These are phyloP conservation scores for Xylariaceae sp. DNA, from an alignment of 2,329 filamentous ascomycete genomes.

Conservation along the genomic window DNA sequence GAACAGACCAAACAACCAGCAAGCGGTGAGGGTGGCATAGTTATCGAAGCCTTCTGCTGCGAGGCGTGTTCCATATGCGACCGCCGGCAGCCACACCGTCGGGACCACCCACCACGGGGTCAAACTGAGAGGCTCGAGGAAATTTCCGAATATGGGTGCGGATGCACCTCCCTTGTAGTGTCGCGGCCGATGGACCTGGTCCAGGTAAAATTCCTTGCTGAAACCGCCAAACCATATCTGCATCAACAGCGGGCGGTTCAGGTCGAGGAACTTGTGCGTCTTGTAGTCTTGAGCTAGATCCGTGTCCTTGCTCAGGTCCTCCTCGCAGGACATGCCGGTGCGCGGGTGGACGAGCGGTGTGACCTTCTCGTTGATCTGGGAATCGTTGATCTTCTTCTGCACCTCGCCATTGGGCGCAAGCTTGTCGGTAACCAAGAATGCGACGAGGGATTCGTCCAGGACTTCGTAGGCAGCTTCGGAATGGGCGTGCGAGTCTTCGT, in stretches of 20 bases:
- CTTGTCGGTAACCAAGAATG: conserved; percentile 64
- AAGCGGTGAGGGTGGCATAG: conserved; percentile 44
- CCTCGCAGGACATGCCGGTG: conserved; percentile 85
- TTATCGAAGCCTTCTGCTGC: conserved; percentile 57
- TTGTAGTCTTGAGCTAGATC: conserved; percentile 72
- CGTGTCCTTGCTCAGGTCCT: conserved; percentile 82
- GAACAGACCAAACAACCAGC: conserved; percentile 65
- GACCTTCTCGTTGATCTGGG: conserved; percentile 31
- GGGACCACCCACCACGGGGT: conserved; percentile 94
- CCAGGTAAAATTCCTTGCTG: conserved; percentile 90
- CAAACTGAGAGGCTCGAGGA: conserved; percentile 93
- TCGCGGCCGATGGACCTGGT: conserved; percentile 90
- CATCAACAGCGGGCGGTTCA: conserved; percentile 75
- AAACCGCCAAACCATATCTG: conserved; percentile 89
- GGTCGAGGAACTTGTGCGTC: conserved; percentile 88
- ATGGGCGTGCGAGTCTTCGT: conserved; percentile 76
- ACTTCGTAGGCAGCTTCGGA: conserved; percentile 95
- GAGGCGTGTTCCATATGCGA: conserved; percentile 65
- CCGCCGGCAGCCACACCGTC: conserved; percentile 73
- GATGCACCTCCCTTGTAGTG: conserved; percentile 93
- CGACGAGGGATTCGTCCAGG: conserved; percentile 78
- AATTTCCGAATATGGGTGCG: conserved; percentile 93
- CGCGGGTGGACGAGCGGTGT: conserved; percentile 44
- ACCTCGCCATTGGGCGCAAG: conserved; percentile 35
- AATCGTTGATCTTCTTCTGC: conserved; percentile 29